Conservation (phyloP, 441 rosid genomes). For the Isatis lusitanica region DNA sequence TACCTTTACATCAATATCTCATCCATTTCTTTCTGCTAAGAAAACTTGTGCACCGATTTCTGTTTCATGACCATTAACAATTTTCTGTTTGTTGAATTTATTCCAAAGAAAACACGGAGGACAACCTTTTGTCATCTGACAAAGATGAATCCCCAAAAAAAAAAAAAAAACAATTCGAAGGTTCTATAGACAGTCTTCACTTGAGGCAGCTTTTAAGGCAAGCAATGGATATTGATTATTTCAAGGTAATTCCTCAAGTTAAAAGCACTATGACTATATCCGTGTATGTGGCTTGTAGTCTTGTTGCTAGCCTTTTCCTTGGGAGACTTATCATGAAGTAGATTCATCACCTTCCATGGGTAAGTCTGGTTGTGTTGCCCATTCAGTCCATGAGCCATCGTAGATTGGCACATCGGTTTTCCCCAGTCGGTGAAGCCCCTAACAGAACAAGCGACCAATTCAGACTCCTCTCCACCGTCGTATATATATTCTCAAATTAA, state of each 20-base stretch:
- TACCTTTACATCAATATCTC: not conserved
- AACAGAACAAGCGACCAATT: constrained; percentile 15
- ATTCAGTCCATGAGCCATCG: constrained; percentile 97
- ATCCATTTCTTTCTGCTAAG: not conserved
- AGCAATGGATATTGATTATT: constrained; percentile 15
- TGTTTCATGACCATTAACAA: not conserved
- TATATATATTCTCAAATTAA: not conserved
- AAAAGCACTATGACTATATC: not conserved
- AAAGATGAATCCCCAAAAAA: not conserved
- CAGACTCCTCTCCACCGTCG: not conserved
- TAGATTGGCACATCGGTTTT: constrained; percentile 74
- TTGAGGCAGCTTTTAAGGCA: constrained; percentile 2
- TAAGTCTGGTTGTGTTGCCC: constrained; percentile 72
- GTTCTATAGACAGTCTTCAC: constrained; percentile 17
- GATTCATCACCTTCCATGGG: constrained; percentile 48
- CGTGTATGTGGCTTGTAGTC: not conserved
- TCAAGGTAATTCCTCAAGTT: constrained; percentile 5
- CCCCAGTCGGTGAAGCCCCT: constrained; percentile 89
- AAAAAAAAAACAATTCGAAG: not conserved
- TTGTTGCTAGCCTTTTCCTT: not conserved
- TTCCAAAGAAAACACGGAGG: constrained; percentile 7
- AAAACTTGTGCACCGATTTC: not conserved
- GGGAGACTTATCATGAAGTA: not conserved
- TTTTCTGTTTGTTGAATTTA: constrained; percentile 20
- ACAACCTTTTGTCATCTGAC: not conserved